Conservation (phyloP, 768 basidiomycete genomes). For the Trametes meyenii region DNA sequence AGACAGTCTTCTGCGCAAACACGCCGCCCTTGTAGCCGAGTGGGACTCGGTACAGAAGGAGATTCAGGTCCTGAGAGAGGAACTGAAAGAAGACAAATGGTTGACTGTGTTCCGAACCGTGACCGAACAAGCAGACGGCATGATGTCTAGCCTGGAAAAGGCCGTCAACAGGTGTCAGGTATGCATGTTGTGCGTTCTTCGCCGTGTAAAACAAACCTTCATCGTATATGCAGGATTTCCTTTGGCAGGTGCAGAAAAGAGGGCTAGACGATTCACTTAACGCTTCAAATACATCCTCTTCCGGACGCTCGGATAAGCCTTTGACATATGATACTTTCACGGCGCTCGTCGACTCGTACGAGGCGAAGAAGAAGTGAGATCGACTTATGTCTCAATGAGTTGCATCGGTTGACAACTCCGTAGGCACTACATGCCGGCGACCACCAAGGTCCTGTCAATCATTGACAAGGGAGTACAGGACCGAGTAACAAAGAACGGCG, state of each 20-base stretch:
- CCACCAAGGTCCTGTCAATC: conserved; percentile 88
- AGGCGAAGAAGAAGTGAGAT: conserved; percentile 83
- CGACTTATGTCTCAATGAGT: not conserved
- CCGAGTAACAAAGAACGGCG: conserved; percentile 94
- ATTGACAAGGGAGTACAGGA: conserved; percentile 94
- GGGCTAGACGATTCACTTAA: conserved; percentile 49
- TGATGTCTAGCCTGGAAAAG: conserved; percentile 97
- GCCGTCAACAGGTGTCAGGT: conserved; percentile 90
- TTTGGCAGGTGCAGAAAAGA: conserved; percentile 75
- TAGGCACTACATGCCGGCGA: conserved; percentile 95
- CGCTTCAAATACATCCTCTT: conserved; percentile 45
- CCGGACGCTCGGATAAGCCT: conserved; percentile 53
- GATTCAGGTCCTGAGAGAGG: conserved; percentile 81
- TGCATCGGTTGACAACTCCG: conserved; percentile 5
- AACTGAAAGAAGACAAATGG: conserved; percentile 98
- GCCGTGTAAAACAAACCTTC: not conserved
- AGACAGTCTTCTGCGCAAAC: conserved; percentile 66
- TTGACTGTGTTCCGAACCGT: conserved; percentile 93
- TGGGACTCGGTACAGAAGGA: conserved; percentile 85
- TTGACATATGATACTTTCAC: conserved; percentile 65
- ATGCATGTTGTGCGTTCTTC: conserved; percentile 27
- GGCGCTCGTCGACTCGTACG: conserved; percentile 72
- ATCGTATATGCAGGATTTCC: conserved; percentile 60
- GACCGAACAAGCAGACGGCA: conserved; percentile 92
- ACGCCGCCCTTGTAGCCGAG: conserved; percentile 68